Percentiles rank a stretch among this genome's conserved stretches.
Evolutionary conservation across 345 rosid genomes (phyloP).

Genomic region (Adansonia digitata): DNA sequence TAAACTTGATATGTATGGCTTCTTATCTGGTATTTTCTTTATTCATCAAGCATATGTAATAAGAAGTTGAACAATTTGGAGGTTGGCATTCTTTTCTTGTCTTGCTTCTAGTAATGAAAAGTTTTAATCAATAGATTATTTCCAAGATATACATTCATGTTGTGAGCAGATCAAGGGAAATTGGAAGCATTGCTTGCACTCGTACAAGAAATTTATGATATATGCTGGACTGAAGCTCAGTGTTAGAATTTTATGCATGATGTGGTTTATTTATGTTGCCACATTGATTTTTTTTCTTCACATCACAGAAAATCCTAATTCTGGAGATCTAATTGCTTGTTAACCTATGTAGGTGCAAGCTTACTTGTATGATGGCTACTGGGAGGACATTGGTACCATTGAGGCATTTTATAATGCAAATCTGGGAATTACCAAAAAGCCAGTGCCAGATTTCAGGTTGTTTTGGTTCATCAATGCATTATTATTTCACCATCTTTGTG

Average conservation of each 20-base stretch:
- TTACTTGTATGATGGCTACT: conserved; percentile 90
- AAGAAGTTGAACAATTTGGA: background rate
- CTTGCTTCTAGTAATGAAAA: background rate
- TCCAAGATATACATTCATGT: background rate
- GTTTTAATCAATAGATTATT: background rate
- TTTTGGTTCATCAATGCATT: conserved; percentile 7
- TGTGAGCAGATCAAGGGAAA: background rate
- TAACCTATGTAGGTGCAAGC: conserved; percentile 71
- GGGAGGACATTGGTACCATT: conserved; percentile 98
- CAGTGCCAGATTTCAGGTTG: conserved; percentile 90
- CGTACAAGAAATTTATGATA: background rate
- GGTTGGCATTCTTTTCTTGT: background rate
- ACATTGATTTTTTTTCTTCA: background rate
- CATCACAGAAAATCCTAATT: background rate
- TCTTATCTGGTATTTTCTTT: background rate
- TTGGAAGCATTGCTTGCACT: background rate
- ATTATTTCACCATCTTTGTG: background rate
- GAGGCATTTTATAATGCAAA: conserved; percentile 97
- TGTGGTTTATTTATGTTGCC: background rate
- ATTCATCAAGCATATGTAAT: background rate
- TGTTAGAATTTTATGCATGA: background rate
- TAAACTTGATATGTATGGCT: background rate
- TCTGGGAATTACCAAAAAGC: conserved; percentile 90
- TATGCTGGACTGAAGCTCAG: background rate
- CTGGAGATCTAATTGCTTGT: background rate